Evolutionary conservation across 148 eudicot genomes (phyloP), one percentile per base, ranked within the genome.

Genomic region (Fagopyrum homotropicum): DNA sequence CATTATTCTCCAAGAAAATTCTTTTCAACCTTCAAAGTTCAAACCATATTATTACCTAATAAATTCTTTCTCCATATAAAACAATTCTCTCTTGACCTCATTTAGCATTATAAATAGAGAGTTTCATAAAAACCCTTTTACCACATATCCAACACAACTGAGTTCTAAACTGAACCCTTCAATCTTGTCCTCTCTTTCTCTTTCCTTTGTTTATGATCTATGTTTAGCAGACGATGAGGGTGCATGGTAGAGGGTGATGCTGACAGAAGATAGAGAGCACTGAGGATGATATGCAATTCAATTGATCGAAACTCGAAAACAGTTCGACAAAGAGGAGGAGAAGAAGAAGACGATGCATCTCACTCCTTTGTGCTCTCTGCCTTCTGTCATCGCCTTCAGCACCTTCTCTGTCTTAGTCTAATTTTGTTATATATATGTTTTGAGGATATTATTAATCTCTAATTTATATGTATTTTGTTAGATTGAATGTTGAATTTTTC

Each of bases 201-300:
- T 35, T 4, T 64, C 70, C 15, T 1, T 11, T 64, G 12, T 35
- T 66, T 35, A 14, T 16, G 59, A 16, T 16, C 17, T n/a, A 49
- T 49, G 9, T 12, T 12, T 49, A 7, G 12, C 52, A 49, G 59
- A 4, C 5, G 45, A 43, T 4, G 11, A 66, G 47, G 43, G 17
- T 40, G 19, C 6, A 43, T 15, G 17, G 22, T 15, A 19, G 14
- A 43, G 19, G 47, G 14, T 15, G 71, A 66, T 43, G 71, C 71
- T 66, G 71, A 66, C 71, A 66, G 71, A 66, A 66, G 71, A 66
- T 66, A 66, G 71, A 66, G 71, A 40, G 71, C 71, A 66, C 71
- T 43, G 19, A 66, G 71, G 71, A 22, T 46, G 71, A 66, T 66
- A 66, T 16, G 47, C 71, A 66, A 66, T 61, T 4, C 26, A 61